These are phyloP conservation scores for Acanthamoeba royreba DNA, from an alignment of 208 protist genomes.

Conservation along the genomic window DNA sequence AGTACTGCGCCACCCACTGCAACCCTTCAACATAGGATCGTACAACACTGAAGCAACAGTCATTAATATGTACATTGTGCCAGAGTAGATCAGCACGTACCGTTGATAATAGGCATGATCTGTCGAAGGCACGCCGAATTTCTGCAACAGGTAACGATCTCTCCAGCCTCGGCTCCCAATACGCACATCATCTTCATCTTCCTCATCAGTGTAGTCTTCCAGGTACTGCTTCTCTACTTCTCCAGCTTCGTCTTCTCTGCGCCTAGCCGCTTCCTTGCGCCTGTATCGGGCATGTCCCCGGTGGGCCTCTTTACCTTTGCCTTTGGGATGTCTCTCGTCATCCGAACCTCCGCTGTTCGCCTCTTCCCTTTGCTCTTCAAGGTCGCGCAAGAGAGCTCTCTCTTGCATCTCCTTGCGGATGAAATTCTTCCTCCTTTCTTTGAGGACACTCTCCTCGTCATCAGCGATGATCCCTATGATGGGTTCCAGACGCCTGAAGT, in stretches of 20 bases:
- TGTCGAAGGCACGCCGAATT: slow-evolving; percentile 70
- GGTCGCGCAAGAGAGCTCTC: background rate
- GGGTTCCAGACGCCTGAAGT: background rate
- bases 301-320: background rate
- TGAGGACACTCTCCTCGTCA: background rate
- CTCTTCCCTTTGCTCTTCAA: background rate
- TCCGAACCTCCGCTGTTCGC: background rate
- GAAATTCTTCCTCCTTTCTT: background rate
- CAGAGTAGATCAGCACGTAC: background rate
- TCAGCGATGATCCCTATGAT: background rate
- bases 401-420: background rate
- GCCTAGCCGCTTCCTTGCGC: background rate
- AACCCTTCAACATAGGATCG: slow-evolving; percentile 94
- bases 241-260: background rate
- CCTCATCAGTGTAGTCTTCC: background rate
- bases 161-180: slow-evolving; percentile 76
- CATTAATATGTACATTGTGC: background rate
- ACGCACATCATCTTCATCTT: background rate
- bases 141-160: slow-evolving; percentile 83
- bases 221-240: background rate
- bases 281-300: background rate
- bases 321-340: background rate
- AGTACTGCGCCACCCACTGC: slow-evolving; percentile 99
- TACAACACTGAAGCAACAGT: slow-evolving; percentile 75
- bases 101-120: background rate